These are phyloP conservation scores for Pichia gijzeniarum DNA, from an alignment of 805 yeast species.

Conservation along the genomic window DNA sequence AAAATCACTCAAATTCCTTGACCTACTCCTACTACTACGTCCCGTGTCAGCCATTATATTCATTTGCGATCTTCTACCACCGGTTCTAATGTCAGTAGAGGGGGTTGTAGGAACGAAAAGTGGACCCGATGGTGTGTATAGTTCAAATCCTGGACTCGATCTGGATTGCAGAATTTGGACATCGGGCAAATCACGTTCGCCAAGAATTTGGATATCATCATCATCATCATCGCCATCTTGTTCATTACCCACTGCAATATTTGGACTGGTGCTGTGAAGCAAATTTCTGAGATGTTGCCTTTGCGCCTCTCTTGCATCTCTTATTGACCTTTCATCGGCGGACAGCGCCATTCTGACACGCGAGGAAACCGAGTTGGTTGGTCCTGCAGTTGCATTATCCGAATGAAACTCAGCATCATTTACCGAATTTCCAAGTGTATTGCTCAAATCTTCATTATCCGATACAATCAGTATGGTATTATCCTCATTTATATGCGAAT, in stretches of 20 bases:
- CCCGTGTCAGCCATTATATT: not conserved
- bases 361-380: not conserved
- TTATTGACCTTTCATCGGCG: constrained; percentile 1
- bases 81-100: constrained; percentile 1
- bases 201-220: constrained; percentile 21
- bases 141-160: constrained; percentile 1
- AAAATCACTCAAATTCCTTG: not conserved
- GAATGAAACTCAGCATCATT: constrained; percentile 1
- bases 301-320: constrained; percentile 3
- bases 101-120: constrained; percentile 3
- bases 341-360: not conserved
- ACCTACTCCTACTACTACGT: no score
- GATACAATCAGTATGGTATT: constrained; percentile 22
- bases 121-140: constrained; percentile 9
- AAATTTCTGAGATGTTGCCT: not conserved
- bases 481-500: constrained; percentile 8
- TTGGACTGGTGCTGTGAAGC: not conserved
- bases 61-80: constrained; percentile 1
- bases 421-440: not conserved
- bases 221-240: constrained; percentile 10
- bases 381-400: constrained; percentile 5
- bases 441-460: constrained; percentile 12
- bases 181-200: constrained; percentile 19
- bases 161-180: constrained; percentile 7
- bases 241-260: not conserved